Percentiles rank a stretch among this genome's conserved stretches.
phyloP scores from a whole-genome alignment of 169 alveolate genomes.

The Miamiensis avidus region DNA sequence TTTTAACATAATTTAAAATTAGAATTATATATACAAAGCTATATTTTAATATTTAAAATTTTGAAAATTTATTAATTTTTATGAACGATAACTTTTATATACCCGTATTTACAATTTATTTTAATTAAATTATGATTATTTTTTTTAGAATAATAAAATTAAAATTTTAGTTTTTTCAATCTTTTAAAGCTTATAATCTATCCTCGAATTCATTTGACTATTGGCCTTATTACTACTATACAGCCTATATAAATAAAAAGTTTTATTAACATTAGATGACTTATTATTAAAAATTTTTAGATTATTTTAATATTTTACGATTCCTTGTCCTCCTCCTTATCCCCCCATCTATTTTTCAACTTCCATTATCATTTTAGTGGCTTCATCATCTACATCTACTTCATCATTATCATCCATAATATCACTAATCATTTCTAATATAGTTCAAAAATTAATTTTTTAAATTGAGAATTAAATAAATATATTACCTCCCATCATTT shows the following conservation, averaged over 20 bases:
- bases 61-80: too few relatives aligned
- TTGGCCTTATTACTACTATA: not conserved
- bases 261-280: not conserved
- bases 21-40: too few relatives aligned
- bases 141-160: too few relatives aligned
- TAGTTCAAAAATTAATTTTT: not conserved
- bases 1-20: too few relatives aligned
- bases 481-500: slow-evolving; percentile 35
- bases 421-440: slow-evolving; percentile 38
- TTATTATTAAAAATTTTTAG: not conserved
- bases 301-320: not conserved
- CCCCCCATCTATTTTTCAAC: slow-evolving; percentile 7
- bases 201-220: slow-evolving; percentile 31
- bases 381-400: slow-evolving; percentile 23
- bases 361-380: not conserved
- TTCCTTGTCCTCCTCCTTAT: slow-evolving; percentile 30
- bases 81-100: too few relatives aligned
- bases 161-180: not conserved
- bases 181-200: slow-evolving; percentile 34
- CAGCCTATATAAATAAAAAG: not conserved
- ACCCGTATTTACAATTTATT: too few relatives aligned
- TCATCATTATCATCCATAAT: slow-evolving; percentile 42
- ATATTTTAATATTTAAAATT: too few relatives aligned
- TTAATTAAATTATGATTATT: too few relatives aligned
- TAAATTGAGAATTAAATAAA: not conserved